Base-by-base conservation (phyloP, 2,329 filamentous ascomycete species). In the Knufia fluminis region DNA sequence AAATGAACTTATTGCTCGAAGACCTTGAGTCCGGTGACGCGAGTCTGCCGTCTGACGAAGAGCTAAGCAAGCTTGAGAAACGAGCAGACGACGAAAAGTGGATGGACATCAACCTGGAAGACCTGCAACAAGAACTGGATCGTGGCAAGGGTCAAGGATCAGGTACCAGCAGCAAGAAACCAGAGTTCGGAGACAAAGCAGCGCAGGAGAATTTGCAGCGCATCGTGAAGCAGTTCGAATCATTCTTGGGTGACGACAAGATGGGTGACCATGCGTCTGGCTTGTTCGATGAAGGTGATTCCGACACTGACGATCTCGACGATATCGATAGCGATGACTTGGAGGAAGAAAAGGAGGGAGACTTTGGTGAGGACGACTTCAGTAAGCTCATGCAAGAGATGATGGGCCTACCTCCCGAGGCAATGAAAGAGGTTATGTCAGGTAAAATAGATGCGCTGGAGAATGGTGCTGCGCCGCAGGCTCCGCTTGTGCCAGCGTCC, bases 171-270 rank as follows among this genome's bases (percentile, higher is more conserved):
- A 44, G 47, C 10, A 57, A 57, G 23, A 54, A 57, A 41, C 32
- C 46, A 4, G 61, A 59, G 7, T 74, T 75, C 57, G 72, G 71
- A n/a, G 68, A 70, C 39, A 67, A 68, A 33, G 63, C 61, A 6
- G 63, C 69, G 1, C 65, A 73, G 47, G 66, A 69, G 55, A 71
- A 95, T 62, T 71, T 98, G 19, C 82, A 85, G 48, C 91, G 91
- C 61, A 95, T 97, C 64, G 92, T 98, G 0, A 84, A 86, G 41
- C 80, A 88, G n/a, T 97, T 98, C 61, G 89, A 96, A 61, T 75
- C 85, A 10, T 97, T 98, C 59, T 68, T 98, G 40, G 86, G 94
- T 49, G 87, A 97, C 59, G 85, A 94, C 9, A 77, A 76, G 40
- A 88, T 89, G 0, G 90, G 86, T 1, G 65, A 82, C 4, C 89